phyloP scores from a whole-genome alignment of 2,329 filamentous ascomycete genomes.

The Colletotrichum limetticola region DNA sequence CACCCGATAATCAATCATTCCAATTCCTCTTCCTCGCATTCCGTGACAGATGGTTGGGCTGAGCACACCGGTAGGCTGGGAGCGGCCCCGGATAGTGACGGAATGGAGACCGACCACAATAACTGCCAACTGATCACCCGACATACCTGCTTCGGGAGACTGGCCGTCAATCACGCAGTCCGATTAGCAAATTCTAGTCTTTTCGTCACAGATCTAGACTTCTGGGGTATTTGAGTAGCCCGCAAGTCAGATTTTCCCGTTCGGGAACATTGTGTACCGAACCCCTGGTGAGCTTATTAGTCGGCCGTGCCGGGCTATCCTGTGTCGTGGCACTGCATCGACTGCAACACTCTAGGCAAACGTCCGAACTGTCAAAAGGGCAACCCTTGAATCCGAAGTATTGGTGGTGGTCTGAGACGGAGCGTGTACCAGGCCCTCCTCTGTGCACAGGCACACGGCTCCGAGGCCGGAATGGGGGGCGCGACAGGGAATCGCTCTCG shows the following conservation, averaged over 20 bases:
- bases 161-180: neutral
- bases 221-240: neutral
- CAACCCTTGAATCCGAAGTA: slow-evolving; percentile 15
- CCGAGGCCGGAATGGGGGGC: neutral
- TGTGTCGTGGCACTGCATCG: neutral
- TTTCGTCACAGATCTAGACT: neutral
- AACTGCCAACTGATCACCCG: neutral
- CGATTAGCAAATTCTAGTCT: slow-evolving; percentile 1
- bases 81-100: neutral
- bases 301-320: neutral
- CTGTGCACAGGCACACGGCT: slow-evolving; percentile 9
- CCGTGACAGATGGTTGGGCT: neutral
- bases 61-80: neutral
- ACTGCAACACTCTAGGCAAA: neutral
- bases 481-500: neutral
- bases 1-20: neutral
- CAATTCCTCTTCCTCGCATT: neutral
- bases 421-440: slow-evolving; percentile 6
- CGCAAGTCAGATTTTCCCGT: neutral
- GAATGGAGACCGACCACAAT: neutral
- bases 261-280: neutral
- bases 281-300: neutral
- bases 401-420: slow-evolving; percentile 15
- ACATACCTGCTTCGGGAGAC: neutral
- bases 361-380: slow-evolving; percentile 25